Base-by-base conservation (phyloP, 768 basidiomycete genomes). In the Leucosporidium yakuticum region DNA sequence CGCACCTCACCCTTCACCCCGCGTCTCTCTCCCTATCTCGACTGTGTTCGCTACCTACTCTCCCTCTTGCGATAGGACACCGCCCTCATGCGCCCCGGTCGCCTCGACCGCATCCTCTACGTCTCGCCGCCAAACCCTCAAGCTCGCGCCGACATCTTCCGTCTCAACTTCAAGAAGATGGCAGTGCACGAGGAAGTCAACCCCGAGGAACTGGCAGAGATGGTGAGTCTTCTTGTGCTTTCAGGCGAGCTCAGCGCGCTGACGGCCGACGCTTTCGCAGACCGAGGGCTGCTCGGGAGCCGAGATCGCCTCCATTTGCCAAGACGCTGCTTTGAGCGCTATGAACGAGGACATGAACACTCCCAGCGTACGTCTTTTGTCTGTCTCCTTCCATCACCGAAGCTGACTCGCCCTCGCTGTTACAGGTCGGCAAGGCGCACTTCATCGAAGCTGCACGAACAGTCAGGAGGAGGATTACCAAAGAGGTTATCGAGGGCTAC, bases 231-330 rank as follows among this genome's bases (percentile, higher is more conserved):
- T 6, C 1, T 27, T 1, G 25, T 21, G 4, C 21, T 2, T 4
- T 29, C 21, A 55, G 49, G 5, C 27, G 17, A 56, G 1, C 39
- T 9, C 14, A 51, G 11, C 14, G 2, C 29, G 31, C 39, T 56
- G 32, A 21, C 29, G 31, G 1, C 5, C n/a, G 7, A n/a, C 19
- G 20, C 21, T 48, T 11, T 17, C 58, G 20, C 75, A 98, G 96
- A 89, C 93, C 2, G 86, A 89, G 15, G 96, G 95, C 1, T 99
- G 92, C 77, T 98, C 94, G 25, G 96, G 96, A 7, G 96, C 96
- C 8, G 96, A 99, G 78, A 86, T 98, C 44, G 83, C 85, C 9
- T 87, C 88, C 14, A 83, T 98, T 54, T 98, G 94, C 77, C 96
- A 98, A 79, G 95, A 99, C 78, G 96, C 96, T 5, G 96, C 95